phyloP scores from a whole-genome alignment of 2,329 filamentous ascomycete species.

The Calonectria pauciramosa region DNA sequence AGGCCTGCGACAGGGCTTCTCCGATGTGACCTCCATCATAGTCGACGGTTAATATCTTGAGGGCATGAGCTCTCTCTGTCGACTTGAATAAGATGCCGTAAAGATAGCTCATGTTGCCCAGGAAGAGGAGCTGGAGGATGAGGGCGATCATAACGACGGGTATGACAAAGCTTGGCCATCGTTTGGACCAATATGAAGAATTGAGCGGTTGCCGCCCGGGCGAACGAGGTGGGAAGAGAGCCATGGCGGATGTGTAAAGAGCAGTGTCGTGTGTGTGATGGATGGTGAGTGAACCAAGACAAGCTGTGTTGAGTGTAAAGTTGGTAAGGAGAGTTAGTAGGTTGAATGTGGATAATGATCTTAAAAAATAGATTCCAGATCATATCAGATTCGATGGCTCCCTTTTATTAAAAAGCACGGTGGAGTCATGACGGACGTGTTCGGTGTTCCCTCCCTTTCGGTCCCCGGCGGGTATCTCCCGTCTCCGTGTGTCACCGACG shows the following conservation, averaged over 20 bases:
- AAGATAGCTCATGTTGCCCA: constrained; percentile 49
- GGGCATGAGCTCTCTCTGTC: constrained; percentile 33
- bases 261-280: not conserved
- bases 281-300: not conserved
- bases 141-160: constrained; percentile 33
- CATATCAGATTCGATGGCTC: not conserved
- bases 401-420: not conserved
- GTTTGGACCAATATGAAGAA: constrained; percentile 17
- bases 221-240: constrained; percentile 1
- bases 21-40: constrained; percentile 52
- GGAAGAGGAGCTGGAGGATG: constrained; percentile 35
- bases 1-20: constrained; percentile 49
- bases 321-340: not conserved
- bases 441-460: not conserved
- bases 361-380: constrained; percentile 1
- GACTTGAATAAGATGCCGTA: constrained; percentile 50
- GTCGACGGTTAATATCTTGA: constrained; percentile 50
- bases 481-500: not conserved
- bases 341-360: not conserved
- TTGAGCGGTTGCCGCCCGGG: not conserved
- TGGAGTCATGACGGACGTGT: not conserved
- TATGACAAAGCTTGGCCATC: constrained; percentile 28
- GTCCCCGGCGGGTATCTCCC: not conserved
- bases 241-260: not conserved
- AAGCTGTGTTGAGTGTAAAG: not conserved